These are phyloP conservation scores for Paraphoma chrysanthemicola DNA, from an alignment of 2,329 filamentous ascomycete species.

Conservation along the genomic window DNA sequence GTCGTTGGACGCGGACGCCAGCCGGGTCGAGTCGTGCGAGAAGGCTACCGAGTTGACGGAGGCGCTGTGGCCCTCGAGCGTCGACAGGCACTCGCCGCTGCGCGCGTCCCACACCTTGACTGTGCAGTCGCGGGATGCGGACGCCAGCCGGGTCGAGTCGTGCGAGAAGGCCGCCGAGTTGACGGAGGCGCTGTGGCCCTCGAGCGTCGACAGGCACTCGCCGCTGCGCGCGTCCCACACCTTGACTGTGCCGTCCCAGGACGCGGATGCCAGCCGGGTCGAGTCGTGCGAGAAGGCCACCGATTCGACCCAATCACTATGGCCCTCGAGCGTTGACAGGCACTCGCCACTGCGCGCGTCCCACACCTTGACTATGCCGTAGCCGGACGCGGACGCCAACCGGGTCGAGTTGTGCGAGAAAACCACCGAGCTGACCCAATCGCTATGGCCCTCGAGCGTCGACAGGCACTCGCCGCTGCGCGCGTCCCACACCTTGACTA, in stretches of 20 bases:
- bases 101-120: slow-evolving; percentile 18
- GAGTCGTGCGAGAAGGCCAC: too few species aligned
- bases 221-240: neutral
- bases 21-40: neutral
- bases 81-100: slow-evolving; percentile 18
- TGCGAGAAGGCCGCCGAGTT: slow-evolving; percentile 26
- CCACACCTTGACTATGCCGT: too few species aligned
- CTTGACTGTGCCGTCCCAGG: too few species aligned
- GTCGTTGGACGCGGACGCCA: slow-evolving; percentile 1
- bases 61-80: slow-evolving; percentile 16
- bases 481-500: too few species aligned
- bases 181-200: slow-evolving; percentile 10
- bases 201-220: slow-evolving; percentile 13
- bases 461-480: too few species aligned
- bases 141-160: slow-evolving; percentile 15
- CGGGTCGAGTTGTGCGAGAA: slow-evolving; percentile 25
- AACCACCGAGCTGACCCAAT: slow-evolving; percentile 16
- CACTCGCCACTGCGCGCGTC: too few species aligned
- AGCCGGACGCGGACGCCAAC: slow-evolving; percentile 1
- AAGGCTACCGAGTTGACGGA: slow-evolving; percentile 15
- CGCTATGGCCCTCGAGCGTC: slow-evolving; percentile 24
- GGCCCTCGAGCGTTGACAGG: too few species aligned
- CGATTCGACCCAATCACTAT: too few species aligned
- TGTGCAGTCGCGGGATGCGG: slow-evolving; percentile 7
- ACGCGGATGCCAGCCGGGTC: neutral